These are phyloP conservation scores for Epichloe uncinata DNA, from an alignment of 2,329 filamentous ascomycete species.

Conservation along the genomic window DNA sequence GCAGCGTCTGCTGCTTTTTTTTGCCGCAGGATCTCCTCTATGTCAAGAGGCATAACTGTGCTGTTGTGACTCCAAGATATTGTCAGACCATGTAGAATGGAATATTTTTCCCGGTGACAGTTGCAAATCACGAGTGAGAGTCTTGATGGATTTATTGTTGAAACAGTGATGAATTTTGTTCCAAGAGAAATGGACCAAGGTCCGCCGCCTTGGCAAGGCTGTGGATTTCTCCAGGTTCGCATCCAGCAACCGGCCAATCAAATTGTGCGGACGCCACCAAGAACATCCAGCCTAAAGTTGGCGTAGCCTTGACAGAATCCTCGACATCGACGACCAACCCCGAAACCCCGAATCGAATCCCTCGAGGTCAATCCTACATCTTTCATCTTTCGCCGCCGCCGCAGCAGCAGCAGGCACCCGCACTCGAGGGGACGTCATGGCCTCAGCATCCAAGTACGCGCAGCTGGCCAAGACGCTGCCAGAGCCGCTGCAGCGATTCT, in stretches of 20 bases:
- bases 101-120: too few species aligned
- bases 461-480: slow-evolving; percentile 62
- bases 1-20: slow-evolving; percentile 77
- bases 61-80: neutral
- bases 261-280: neutral
- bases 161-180: too few species aligned
- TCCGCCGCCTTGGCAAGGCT: slow-evolving; percentile 6
- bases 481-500: slow-evolving; percentile 67
- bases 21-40: slow-evolving; percentile 73
- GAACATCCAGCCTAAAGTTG: too few species aligned
- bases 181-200: neutral
- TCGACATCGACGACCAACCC: neutral
- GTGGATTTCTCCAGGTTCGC: neutral
- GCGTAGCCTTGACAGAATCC: slow-evolving; percentile 8
- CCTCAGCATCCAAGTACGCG: slow-evolving; percentile 28
- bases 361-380: neutral
- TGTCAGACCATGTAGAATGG: neutral
- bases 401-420: too few species aligned
- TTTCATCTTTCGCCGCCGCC: neutral
- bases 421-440: slow-evolving; percentile 15
- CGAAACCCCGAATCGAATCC: neutral
- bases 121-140: too few species aligned
- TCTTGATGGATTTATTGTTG: too few species aligned
- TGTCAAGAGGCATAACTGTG: slow-evolving; percentile 44
- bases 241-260: slow-evolving; percentile 3